These are phyloP conservation scores for Beauveria pseudobassiana DNA, from an alignment of 2,329 filamentous ascomycete species.

Conservation along the genomic window DNA sequence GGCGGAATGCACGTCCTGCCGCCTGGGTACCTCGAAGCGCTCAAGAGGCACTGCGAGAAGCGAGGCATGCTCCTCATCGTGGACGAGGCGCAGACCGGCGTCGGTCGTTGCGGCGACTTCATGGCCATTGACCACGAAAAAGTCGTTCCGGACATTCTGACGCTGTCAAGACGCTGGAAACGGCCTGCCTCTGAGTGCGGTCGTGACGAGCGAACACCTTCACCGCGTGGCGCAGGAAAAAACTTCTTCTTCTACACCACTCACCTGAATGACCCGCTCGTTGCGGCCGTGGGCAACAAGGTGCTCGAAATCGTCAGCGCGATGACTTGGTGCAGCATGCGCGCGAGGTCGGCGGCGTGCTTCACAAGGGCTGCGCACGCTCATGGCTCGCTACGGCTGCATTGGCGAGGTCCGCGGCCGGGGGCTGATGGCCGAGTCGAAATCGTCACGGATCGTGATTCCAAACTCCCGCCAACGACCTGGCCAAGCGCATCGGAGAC, in stretches of 20 bases:
- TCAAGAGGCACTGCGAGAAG: slow-evolving; percentile 47
- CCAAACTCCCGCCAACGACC: slow-evolving; percentile 36
- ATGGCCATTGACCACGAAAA: slow-evolving; percentile 50
- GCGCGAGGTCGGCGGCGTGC: slow-evolving; percentile 32
- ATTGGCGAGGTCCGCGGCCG: slow-evolving; percentile 55
- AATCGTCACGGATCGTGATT: slow-evolving; percentile 43
- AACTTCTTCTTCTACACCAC: slow-evolving; percentile 54
- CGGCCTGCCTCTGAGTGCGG: slow-evolving; percentile 50
- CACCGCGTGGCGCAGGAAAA: slow-evolving; percentile 37
- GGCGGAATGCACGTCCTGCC: slow-evolving; percentile 55
- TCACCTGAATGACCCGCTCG: slow-evolving; percentile 54
- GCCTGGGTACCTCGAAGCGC: slow-evolving; percentile 46
- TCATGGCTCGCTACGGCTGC: slow-evolving; percentile 47
- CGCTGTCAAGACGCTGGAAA: slow-evolving; percentile 54
- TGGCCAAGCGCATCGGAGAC: slow-evolving; percentile 40
- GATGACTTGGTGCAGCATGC: slow-evolving; percentile 44
- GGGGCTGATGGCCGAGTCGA: slow-evolving; percentile 51
- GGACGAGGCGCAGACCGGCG: slow-evolving; percentile 54
- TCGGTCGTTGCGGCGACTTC: slow-evolving; percentile 50
- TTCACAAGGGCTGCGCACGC: slow-evolving; percentile 38
- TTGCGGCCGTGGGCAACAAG: slow-evolving; percentile 52
- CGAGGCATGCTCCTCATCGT: slow-evolving; percentile 54
- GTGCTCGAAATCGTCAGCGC: slow-evolving; percentile 54
- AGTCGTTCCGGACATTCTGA: slow-evolving; percentile 51
- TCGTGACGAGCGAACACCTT: slow-evolving; percentile 48